A percentile compares a stretch with the other conserved stretches of the same genome.
Conservation (phyloP, 805 yeast genomes). For the Spathaspora gorwiae region DNA sequence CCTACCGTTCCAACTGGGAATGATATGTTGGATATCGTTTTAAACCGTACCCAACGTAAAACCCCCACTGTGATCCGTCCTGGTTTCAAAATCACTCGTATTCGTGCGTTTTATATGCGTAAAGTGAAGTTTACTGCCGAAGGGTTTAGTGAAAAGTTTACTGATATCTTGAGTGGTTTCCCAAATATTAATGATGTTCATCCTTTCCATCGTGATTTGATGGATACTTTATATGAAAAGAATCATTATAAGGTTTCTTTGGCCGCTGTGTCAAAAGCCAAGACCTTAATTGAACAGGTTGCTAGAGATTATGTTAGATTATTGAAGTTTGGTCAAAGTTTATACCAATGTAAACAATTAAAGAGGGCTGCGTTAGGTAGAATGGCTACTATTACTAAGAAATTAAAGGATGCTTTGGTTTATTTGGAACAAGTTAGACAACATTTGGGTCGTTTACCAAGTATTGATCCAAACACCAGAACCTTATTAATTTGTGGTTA, state of each 20-base stretch:
- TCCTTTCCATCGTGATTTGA: conserved; percentile 96
- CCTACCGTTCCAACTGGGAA: conserved; percentile 90
- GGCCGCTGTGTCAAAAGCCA: conserved; percentile 92
- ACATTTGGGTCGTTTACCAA: conserved; percentile 96
- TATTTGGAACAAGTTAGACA: conserved; percentile 98
- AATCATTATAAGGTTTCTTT: conserved; percentile 96
- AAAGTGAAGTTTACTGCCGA: conserved; percentile 95
- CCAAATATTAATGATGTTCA: conserved; percentile 97
- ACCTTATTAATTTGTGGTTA: conserved; percentile 96
- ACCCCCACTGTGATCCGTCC: conserved; percentile 98
- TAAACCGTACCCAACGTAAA: conserved; percentile 96
- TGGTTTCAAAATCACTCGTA: conserved; percentile 94
- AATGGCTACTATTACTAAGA: conserved; percentile 97
- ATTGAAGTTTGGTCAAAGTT: conserved; percentile 93
- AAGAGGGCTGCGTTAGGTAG: conserved; percentile 99
- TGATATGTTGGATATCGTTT: conserved; percentile 92
- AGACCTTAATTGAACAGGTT: conserved; percentile 90
- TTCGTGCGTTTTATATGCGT: conserved; percentile 96
- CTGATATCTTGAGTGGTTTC: conserved; percentile 79
- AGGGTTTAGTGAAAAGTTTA: conserved; percentile 90
- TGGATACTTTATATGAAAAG: conserved; percentile 97
- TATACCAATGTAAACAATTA: conserved; percentile 97
- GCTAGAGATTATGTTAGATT: conserved; percentile 92
- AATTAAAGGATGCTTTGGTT: conserved; percentile 86
- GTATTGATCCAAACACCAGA: conserved; percentile 98